Evolutionary conservation across 164 flowering plant genomes (phyloP).

Genomic region (Piper betle): DNA sequence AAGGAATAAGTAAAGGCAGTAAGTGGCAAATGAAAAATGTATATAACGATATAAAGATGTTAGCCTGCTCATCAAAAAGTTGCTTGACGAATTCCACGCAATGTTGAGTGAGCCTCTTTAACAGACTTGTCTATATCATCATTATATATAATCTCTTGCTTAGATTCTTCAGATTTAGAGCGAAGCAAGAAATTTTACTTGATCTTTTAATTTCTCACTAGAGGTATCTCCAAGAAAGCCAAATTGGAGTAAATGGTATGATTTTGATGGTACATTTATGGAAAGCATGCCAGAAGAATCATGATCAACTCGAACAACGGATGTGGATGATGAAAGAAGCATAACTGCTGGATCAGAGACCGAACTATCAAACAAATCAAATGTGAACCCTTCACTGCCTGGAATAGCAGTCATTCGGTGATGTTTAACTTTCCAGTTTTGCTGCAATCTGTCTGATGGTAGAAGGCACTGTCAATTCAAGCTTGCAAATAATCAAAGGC

Average conservation of each 20-base stretch:
- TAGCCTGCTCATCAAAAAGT: slow-evolving; percentile 84
- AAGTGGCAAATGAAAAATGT: background rate
- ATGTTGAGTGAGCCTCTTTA: slow-evolving; percentile 43
- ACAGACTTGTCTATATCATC: slow-evolving; percentile 34
- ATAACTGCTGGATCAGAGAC: slow-evolving; percentile 33
- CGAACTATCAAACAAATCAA: slow-evolving; percentile 76
- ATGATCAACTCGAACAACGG: slow-evolving; percentile 68
- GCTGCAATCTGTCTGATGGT: slow-evolving; percentile 84
- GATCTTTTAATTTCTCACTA: slow-evolving; percentile 6
- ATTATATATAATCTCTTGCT: slow-evolving; percentile 36
- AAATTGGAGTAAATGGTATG: slow-evolving; percentile 58
- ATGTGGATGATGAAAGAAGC: slow-evolving; percentile 45
- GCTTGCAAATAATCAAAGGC: background rate
- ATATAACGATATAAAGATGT: background rate
- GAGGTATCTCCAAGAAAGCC: slow-evolving; percentile 40
- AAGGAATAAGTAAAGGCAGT: slow-evolving; percentile 1
- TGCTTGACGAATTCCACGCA: slow-evolving; percentile 71
- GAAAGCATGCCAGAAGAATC: slow-evolving; percentile 86
- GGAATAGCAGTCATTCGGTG: slow-evolving; percentile 60
- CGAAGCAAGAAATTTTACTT: background rate
- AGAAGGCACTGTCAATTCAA: slow-evolving; percentile 11
- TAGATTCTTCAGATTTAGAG: slow-evolving; percentile 13
- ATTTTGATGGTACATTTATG: slow-evolving; percentile 51
- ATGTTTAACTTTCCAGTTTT: slow-evolving; percentile 92
- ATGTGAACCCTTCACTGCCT: slow-evolving; percentile 69